Conservation (phyloP, 2,329 filamentous ascomycete genomes). For the Aspergillus japonicus region DNA sequence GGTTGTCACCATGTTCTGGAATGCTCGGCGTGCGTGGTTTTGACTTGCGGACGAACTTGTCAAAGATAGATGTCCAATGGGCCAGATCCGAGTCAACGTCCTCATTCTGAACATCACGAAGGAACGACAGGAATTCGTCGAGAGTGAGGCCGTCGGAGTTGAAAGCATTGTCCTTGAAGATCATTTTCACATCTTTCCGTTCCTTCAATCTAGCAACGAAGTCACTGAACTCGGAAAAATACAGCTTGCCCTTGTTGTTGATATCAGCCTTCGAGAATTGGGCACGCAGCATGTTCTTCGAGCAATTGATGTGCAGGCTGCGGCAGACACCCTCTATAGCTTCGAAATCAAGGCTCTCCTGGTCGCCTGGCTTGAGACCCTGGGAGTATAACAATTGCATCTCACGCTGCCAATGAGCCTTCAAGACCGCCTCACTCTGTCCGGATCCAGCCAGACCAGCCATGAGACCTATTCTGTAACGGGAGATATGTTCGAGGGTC, state of each 20-base stretch:
- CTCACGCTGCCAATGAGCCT: conserved; percentile 80
- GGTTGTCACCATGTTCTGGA: conserved; percentile 44
- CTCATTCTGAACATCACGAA: conserved; percentile 71
- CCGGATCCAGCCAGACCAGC: conserved; percentile 73
- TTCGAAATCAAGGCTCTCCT: conserved; percentile 72
- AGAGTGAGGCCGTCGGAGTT: conserved; percentile 65
- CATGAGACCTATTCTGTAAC: conserved; percentile 86
- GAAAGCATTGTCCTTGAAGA: conserved; percentile 65
- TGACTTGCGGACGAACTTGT: conserved; percentile 64
- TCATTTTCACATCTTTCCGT: conserved; percentile 72
- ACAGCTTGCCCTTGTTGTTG: conserved; percentile 64
- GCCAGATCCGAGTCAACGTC: conserved; percentile 65
- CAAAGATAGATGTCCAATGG: conserved; percentile 71
- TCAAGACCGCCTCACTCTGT: conserved; percentile 78
- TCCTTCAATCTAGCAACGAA: conserved; percentile 83
- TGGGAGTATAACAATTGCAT: conserved; percentile 66
- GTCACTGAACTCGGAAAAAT: conserved; percentile 76
- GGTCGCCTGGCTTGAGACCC: conserved; percentile 48
- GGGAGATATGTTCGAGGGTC: conserved; percentile 79
- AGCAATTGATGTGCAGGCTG: conserved; percentile 87
- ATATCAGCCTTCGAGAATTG: conserved; percentile 73
- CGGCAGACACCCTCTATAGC: conserved; percentile 83
- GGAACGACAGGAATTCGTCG: conserved; percentile 72
- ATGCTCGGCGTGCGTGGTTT: conserved; percentile 49
- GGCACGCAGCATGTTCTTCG: conserved; percentile 67